These are phyloP conservation scores for Daldinia sp. DNA, from an alignment of 2,329 filamentous ascomycete species.

Conservation along the genomic window DNA sequence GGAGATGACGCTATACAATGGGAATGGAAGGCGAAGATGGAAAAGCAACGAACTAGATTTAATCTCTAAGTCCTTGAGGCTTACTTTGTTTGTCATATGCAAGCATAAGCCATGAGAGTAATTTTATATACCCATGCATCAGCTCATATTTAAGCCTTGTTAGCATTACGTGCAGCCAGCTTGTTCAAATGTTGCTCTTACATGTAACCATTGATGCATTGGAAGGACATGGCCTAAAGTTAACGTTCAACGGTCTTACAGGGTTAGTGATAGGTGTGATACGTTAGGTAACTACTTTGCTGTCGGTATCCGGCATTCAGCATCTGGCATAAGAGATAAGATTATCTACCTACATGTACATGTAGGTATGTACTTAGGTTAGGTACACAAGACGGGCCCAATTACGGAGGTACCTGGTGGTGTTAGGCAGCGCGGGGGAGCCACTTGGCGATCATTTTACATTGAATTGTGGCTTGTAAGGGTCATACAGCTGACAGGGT, in stretches of 20 bases:
- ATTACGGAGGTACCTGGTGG: not conserved
- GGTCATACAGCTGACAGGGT: constrained; percentile 14
- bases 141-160: constrained; percentile 1
- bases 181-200: not conserved
- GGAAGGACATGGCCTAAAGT: too few relatives aligned
- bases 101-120: constrained; percentile 1
- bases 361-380: too few relatives aligned
- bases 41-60: constrained; percentile 93
- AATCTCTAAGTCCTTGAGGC: constrained; percentile 71
- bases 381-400: too few relatives aligned
- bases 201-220: not conserved
- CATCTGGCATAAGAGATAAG: constrained; percentile 2
- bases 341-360: not conserved
- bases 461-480: constrained; percentile 30
- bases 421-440: constrained; percentile 24
- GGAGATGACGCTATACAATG: constrained; percentile 85
- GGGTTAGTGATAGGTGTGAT: not conserved
- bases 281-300: not conserved
- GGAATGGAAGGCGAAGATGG: constrained; percentile 97
- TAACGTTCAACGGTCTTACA: too few relatives aligned
- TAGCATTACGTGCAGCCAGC: not conserved
- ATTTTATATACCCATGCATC: constrained; percentile 34
- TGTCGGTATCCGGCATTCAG: constrained; percentile 4
- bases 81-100: constrained; percentile 1
- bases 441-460: constrained; percentile 26